Percentiles rank a stretch among this genome's conserved stretches.
These are phyloP conservation scores for Luzula sylvatica DNA, from an alignment of 176 grass and related monocot species.

Conservation along the genomic window DNA sequence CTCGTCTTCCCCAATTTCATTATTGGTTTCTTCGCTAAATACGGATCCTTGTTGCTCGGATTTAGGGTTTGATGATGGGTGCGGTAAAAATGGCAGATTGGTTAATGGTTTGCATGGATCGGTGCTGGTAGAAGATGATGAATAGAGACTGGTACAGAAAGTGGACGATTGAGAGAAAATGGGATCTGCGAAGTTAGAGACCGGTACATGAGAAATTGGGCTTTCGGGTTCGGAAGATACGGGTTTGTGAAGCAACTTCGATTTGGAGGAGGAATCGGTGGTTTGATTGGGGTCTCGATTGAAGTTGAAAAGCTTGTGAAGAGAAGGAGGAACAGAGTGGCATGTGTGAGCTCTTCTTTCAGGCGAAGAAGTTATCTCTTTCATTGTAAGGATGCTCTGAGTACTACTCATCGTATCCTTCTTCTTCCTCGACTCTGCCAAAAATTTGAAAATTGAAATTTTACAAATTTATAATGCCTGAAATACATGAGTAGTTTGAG, in stretches of 20 bases:
- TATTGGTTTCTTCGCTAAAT: conserved; percentile 24
- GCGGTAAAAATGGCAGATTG: conserved; percentile 66
- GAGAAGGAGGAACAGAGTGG: conserved; percentile 22
- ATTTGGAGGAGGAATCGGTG: conserved; percentile 18
- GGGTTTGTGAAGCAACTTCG: not conserved
- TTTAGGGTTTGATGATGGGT: conserved; percentile 38
- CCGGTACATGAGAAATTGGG: conserved; percentile 26
- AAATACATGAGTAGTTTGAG: no score
- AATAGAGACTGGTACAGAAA: conserved; percentile 63
- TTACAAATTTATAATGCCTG: no score
- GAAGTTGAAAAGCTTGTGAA: conserved; percentile 24
- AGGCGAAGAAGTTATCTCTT: conserved; percentile 31
- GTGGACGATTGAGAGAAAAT: conserved; percentile 46
- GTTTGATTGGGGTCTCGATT: conserved; percentile 11
- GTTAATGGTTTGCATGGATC: conserved; percentile 20
- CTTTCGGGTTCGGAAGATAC: conserved; percentile 30
- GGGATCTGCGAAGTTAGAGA: conserved; percentile 17
- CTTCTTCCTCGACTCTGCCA: not conserved
- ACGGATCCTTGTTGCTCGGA: conserved; percentile 45
- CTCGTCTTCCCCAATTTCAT: conserved; percentile 17
- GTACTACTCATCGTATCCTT: conserved; percentile 42
- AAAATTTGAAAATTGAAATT: not conserved
- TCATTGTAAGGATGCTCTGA: conserved; percentile 31
- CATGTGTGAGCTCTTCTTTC: conserved; percentile 30
- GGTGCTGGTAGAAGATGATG: conserved; percentile 23